phyloP scores from a whole-genome alignment of 257 asterid genomes.

The Sherardia arvensis region DNA sequence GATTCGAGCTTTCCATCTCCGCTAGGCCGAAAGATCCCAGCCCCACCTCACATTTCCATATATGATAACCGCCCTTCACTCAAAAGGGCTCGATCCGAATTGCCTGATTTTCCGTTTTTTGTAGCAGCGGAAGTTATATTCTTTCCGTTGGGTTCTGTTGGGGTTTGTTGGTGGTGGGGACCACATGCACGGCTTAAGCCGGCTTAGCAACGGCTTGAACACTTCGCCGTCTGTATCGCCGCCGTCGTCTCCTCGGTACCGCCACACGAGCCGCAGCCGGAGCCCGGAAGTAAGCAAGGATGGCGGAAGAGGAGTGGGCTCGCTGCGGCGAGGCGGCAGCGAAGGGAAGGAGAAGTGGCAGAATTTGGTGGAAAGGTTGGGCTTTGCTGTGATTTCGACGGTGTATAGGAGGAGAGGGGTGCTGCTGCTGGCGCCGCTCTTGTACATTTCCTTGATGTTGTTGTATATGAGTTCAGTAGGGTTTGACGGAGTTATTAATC shows the following conservation, averaged over 20 bases:
- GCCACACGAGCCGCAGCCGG: conserved; percentile 44
- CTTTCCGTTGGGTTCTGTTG: neutral
- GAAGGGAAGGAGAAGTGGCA: conserved; percentile 45
- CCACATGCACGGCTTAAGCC: conserved; percentile 93
- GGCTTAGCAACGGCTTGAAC: conserved; percentile 72
- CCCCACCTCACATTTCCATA: conserved; percentile 6
- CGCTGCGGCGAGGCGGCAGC: conserved; percentile 27
- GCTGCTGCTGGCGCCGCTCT: conserved; percentile 80
- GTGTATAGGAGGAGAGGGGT: conserved; percentile 75
- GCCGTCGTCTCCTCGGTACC: conserved; percentile 79
- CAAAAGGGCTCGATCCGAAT: conserved; percentile 1
- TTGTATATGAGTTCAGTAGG: conserved; percentile 87
- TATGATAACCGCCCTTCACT: neutral
- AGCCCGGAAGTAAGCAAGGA: conserved; percentile 14
- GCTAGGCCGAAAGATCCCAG: neutral
- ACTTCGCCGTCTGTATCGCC: conserved; percentile 66
- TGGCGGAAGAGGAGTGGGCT: conserved; percentile 28
- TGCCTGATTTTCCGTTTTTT: neutral
- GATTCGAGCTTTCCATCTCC: neutral
- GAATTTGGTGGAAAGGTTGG: conserved; percentile 56
- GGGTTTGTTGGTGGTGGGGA: neutral
- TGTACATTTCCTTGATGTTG: conserved; percentile 83
- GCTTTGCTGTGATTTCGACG: conserved; percentile 58
- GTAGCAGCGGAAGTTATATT: neutral
- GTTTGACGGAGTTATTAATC: conserved; percentile 36